A percentile compares a stretch with the other conserved stretches of the same genome.
Evolutionary conservation across 805 yeast genomes (phyloP).

Genomic region (Cyberlindnera xylosilytica): DNA sequence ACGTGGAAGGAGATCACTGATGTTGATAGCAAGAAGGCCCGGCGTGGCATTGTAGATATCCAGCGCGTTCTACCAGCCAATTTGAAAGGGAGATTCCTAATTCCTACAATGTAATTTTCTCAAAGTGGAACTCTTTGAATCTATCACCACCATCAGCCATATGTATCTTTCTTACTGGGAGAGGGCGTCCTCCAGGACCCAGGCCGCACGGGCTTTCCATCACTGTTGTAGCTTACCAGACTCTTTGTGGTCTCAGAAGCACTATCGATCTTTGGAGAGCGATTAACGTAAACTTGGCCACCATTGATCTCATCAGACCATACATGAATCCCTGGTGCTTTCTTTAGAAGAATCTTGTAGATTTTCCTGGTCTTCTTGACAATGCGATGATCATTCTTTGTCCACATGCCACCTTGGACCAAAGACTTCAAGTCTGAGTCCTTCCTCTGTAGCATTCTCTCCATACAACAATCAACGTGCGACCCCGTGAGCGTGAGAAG

Average conservation of each 20-base stretch:
- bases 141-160: no score
- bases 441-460: slow-evolving; percentile 28
- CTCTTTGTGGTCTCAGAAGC: not conserved
- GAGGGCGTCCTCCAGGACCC: slow-evolving; percentile 16
- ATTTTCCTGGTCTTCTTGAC: slow-evolving; percentile 27
- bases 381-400: slow-evolving; percentile 25
- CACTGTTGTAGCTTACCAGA: not conserved
- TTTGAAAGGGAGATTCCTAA: no score
- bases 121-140: no score
- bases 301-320: slow-evolving; percentile 27
- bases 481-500: slow-evolving; percentile 23
- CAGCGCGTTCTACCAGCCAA: no score
- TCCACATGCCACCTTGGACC: slow-evolving; percentile 36
- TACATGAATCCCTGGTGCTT: slow-evolving; percentile 14
- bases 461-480: slow-evolving; percentile 37
- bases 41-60: no score
- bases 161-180: slow-evolving; percentile 1
- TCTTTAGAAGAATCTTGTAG: slow-evolving; percentile 18
- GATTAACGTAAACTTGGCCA: slow-evolving; percentile 13
- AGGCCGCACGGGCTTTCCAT: slow-evolving; percentile 11
- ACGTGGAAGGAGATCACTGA: no score
- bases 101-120: no score
- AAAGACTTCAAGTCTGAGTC: slow-evolving; percentile 29
- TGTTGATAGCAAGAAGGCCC: no score
- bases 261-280: not conserved